Percentiles rank a stretch among this genome's conserved stretches.
Evolutionary conservation across 2,329 filamentous ascomycete species (phyloP).

Genomic region (Colletotrichum neosansevieriae): DNA sequence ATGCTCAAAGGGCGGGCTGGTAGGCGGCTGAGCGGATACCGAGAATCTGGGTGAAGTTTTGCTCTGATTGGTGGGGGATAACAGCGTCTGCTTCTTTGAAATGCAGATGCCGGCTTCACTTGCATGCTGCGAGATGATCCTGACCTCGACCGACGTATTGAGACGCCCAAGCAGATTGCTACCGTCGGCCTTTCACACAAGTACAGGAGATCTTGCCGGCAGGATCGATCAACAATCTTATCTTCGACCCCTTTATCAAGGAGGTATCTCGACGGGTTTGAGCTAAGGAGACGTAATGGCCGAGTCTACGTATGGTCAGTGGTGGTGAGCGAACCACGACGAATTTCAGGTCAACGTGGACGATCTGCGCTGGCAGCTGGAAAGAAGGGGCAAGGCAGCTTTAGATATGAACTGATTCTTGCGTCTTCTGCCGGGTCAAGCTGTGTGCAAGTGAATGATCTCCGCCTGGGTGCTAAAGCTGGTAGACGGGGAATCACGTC

Average conservation of each 20-base stretch:
- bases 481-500: constrained; percentile 17
- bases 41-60: no score
- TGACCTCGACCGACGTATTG: background rate
- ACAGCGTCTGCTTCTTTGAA: background rate
- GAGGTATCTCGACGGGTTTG: constrained; percentile 14
- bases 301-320: background rate
- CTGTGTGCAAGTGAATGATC: constrained; percentile 32
- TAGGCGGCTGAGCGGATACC: no score
- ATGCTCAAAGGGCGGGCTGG: no score
- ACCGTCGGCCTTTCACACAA: background rate
- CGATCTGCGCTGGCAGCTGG: constrained; percentile 9
- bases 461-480: constrained; percentile 19
- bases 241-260: background rate
- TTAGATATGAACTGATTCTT: constrained; percentile 40
- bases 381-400: constrained; percentile 28
- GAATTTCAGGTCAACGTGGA: constrained; percentile 4
- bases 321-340: background rate
- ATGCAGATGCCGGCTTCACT: constrained; percentile 23
- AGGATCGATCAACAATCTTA: background rate
- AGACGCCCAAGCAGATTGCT: background rate
- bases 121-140: constrained; percentile 21
- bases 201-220: constrained; percentile 1
- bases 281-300: background rate
- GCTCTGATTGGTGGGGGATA: constrained; percentile 4
- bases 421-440: constrained; percentile 21